Conservation (phyloP, 2,329 filamentous ascomycete species). For the Colletotrichum sp. region DNA sequence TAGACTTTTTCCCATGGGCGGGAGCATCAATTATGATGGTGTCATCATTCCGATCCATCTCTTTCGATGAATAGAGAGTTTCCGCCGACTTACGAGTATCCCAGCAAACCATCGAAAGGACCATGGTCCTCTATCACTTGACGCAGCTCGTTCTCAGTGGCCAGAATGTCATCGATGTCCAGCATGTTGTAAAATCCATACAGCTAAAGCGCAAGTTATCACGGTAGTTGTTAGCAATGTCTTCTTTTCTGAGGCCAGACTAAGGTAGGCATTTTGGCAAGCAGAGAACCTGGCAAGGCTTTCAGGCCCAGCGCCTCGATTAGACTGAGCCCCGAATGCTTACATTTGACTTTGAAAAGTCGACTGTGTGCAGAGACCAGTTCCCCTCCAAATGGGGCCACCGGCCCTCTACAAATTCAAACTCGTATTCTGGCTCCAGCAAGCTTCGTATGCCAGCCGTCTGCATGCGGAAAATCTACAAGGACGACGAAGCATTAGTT, state of each 20-base stretch:
- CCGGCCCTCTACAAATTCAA: neutral
- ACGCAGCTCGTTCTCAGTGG: neutral
- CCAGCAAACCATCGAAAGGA: neutral
- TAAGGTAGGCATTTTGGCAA: neutral
- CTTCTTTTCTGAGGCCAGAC: neutral
- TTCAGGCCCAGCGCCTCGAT: neutral
- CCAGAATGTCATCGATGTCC: neutral
- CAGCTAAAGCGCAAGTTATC: neutral
- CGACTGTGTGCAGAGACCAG: neutral
- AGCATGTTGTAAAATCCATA: slow-evolving; percentile 2
- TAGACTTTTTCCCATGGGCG: neutral
- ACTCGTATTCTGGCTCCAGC: neutral
- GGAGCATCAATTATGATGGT: neutral
- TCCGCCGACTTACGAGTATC: neutral
- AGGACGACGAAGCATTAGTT: neutral
- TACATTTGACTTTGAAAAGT: slow-evolving; percentile 2
- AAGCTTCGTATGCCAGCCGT: neutral
- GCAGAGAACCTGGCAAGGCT: neutral
- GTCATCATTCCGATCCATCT: neutral
- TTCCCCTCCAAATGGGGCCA: neutral
- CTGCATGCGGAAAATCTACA: neutral
- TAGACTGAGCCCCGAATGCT: neutral
- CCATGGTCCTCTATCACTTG: neutral
- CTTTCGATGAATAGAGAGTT: neutral
- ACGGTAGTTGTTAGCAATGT: neutral